These are phyloP conservation scores for Sechiopsis laciniata DNA, from an alignment of 306 rosid genomes.

Conservation along the genomic window DNA sequence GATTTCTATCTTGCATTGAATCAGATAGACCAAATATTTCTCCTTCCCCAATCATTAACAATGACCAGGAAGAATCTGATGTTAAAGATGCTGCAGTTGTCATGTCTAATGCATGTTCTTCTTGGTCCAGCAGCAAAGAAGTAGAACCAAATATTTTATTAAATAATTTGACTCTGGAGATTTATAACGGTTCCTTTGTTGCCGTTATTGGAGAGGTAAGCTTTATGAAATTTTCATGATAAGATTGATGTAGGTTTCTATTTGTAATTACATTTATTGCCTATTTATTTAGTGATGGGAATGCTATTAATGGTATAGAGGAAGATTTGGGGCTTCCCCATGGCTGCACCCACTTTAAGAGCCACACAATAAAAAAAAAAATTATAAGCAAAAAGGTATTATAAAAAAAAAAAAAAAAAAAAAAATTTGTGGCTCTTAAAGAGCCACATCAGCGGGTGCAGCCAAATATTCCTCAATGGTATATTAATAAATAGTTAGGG, in stretches of 20 bases:
- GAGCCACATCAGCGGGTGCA: too few relatives aligned
- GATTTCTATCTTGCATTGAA: constrained; percentile 68
- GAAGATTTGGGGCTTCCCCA: too few relatives aligned
- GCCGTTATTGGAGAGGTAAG: constrained; percentile 87
- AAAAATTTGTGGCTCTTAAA: too few relatives aligned
- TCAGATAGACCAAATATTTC: constrained; percentile 33
- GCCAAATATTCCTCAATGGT: too few relatives aligned
- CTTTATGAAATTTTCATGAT: not conserved
- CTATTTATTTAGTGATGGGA: not conserved
- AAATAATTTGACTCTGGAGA: constrained; percentile 53
- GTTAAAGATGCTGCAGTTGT: constrained; percentile 45
- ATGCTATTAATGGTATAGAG: too few relatives aligned
- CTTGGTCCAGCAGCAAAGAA: constrained; percentile 76
- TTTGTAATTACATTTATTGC: constrained; percentile 1
- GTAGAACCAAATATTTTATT: constrained; percentile 45
- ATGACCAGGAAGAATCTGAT: constrained; percentile 37
- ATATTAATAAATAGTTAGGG: too few relatives aligned
- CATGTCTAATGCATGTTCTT: constrained; percentile 56
- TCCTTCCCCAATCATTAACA: constrained; percentile 28
- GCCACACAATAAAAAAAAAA: too few relatives aligned
- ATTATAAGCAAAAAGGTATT: too few relatives aligned
- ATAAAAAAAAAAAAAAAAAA: too few relatives aligned
- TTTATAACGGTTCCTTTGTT: constrained; percentile 66
- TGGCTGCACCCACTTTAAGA: too few relatives aligned
- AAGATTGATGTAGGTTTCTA: constrained; percentile 6